Percentiles rank a stretch among this genome's conserved stretches.
Conservation (phyloP, 2,329 filamentous ascomycete genomes). For the Monosporascus sp. region DNA sequence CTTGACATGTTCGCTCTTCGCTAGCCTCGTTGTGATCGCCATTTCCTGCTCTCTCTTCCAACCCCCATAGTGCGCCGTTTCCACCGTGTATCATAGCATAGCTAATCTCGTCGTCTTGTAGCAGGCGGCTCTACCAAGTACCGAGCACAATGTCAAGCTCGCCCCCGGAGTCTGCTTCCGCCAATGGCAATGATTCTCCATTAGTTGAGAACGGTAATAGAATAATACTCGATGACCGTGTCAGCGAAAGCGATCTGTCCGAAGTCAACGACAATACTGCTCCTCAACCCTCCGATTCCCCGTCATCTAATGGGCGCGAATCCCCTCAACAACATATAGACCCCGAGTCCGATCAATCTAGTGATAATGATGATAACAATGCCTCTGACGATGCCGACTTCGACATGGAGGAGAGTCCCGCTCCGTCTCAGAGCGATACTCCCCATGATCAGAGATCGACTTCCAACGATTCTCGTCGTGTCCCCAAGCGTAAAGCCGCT, state of each 20-base stretch:
- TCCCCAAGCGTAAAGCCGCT: constrained; percentile 67
- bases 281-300: constrained; percentile 37
- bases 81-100: constrained; percentile 23
- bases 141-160: constrained; percentile 55
- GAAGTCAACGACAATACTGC: constrained; percentile 60
- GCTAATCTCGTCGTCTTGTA: constrained; percentile 47
- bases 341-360: constrained; percentile 32
- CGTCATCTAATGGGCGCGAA: constrained; percentile 33
- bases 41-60: constrained; percentile 21
- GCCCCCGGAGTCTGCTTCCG: constrained; percentile 51
- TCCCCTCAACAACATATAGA: constrained; percentile 29
- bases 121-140: constrained; percentile 51
- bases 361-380: constrained; percentile 48
- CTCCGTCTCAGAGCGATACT: constrained; percentile 41
- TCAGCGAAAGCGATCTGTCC: constrained; percentile 72
- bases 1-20: constrained; percentile 29
- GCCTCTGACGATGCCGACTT: constrained; percentile 70
- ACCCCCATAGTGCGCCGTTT: constrained; percentile 14
- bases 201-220: constrained; percentile 40
- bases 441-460: constrained; percentile 54
- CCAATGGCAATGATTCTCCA: constrained; percentile 62
- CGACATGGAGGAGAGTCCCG: constrained; percentile 62
- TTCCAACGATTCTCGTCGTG: constrained; percentile 66
- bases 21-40: constrained; percentile 30
- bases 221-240: constrained; percentile 33